Percentiles rank a stretch among this genome's conserved stretches.
phyloP scores from a whole-genome alignment of 495 filamentous ascomycete species.

The Endocarpon pusillum region DNA sequence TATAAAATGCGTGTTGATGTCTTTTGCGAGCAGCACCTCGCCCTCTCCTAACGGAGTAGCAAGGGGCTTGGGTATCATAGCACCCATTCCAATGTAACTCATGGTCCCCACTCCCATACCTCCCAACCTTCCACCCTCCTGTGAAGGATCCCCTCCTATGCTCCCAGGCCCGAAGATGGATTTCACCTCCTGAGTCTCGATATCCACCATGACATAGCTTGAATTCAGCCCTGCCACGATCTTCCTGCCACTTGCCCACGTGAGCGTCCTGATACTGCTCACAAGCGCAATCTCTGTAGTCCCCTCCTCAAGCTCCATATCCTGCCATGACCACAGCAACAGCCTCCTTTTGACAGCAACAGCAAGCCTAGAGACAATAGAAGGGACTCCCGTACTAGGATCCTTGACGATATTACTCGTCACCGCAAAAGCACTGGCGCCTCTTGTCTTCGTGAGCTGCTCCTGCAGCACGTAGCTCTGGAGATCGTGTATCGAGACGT shows the following conservation, averaged over 20 bases:
- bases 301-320: constrained; percentile 66
- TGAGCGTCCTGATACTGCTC: constrained; percentile 65
- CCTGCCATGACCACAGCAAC: constrained; percentile 85
- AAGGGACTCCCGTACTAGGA: constrained; percentile 63
- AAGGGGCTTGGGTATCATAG: constrained; percentile 77
- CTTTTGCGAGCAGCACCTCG: constrained; percentile 77
- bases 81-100: constrained; percentile 89
- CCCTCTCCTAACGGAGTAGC: constrained; percentile 67
- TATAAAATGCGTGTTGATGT: constrained; percentile 89
- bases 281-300: constrained; percentile 60
- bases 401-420: constrained; percentile 92
- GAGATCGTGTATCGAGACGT: constrained; percentile 77
- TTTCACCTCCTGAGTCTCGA: constrained; percentile 47
- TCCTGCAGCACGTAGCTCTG: constrained; percentile 68
- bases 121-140: constrained; percentile 44
- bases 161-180: constrained; percentile 69
- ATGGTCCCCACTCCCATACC: constrained; percentile 60
- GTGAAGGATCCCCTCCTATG: constrained; percentile 46
- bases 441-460: constrained; percentile 63
- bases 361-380: constrained; percentile 76
- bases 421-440: constrained; percentile 77
- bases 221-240: constrained; percentile 75
- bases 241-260: constrained; percentile 74
- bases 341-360: constrained; percentile 85
- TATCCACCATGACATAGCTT: constrained; percentile 76